These are phyloP conservation scores for Candida peoriensis DNA, from an alignment of 805 yeast species.

Conservation along the genomic window DNA sequence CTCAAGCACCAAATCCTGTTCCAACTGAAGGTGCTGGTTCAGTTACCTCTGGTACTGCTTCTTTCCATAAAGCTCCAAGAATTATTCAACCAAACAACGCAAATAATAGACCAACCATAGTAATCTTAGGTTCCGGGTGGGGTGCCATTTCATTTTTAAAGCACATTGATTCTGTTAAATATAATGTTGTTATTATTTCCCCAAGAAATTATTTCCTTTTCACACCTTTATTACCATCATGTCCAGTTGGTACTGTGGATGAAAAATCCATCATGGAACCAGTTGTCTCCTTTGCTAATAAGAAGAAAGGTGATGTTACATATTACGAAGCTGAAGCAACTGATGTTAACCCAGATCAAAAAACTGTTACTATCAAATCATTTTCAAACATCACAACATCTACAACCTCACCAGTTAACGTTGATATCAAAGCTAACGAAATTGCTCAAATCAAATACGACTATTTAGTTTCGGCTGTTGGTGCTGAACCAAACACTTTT, in stretches of 20 bases:
- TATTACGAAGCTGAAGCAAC: constrained; percentile 92
- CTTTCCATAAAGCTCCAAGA: constrained; percentile 35
- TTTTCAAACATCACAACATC: constrained; percentile 29
- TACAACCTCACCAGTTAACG: constrained; percentile 7
- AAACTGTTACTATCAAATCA: constrained; percentile 58
- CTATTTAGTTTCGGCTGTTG: constrained; percentile 84
- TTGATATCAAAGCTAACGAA: constrained; percentile 26
- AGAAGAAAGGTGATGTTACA: constrained; percentile 67
- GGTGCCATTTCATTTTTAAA: constrained; percentile 85
- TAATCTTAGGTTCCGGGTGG: constrained; percentile 89
- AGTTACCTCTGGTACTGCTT: constrained; percentile 29
- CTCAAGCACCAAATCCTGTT: background rate
- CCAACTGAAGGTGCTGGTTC: constrained; percentile 1
- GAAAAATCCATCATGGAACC: constrained; percentile 95
- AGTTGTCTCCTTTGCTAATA: constrained; percentile 79
- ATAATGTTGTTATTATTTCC: constrained; percentile 83
- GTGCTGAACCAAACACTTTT: constrained; percentile 90
- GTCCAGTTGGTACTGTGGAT: constrained; percentile 86
- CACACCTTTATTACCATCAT: constrained; percentile 89
- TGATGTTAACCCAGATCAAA: constrained; percentile 69
- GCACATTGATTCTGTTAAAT: constrained; percentile 78
- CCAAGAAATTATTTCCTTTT: constrained; percentile 92
- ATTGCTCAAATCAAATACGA: constrained; percentile 58
- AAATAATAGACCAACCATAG: constrained; percentile 39
- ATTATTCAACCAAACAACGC: constrained; percentile 40